phyloP scores from a whole-genome alignment of 139 green algal genomes.

The Spirogloea muscicola region DNA sequence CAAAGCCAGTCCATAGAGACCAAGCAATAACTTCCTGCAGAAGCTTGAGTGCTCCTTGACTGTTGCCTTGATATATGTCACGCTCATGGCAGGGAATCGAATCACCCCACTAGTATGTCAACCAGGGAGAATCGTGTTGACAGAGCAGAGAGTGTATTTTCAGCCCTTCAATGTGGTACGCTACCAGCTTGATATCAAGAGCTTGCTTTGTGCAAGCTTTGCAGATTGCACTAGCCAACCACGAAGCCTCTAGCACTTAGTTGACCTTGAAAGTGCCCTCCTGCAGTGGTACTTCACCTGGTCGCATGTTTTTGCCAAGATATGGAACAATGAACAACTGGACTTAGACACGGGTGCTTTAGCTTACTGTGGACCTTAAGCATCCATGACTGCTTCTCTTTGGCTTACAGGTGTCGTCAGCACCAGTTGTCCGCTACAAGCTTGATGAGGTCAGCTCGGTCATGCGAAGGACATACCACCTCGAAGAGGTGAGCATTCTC shows the following conservation, averaged over 20 bases:
- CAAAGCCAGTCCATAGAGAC: too few species aligned
- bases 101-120: constrained; percentile 56
- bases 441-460: constrained; percentile 36
- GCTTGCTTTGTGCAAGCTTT: too few species aligned
- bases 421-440: constrained; percentile 40
- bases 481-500: constrained; percentile 6
- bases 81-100: constrained; percentile 3
- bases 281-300: neutral
- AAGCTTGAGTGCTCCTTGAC: neutral
- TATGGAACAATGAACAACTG: neutral
- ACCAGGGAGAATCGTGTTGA: constrained; percentile 45
- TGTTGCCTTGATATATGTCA: neutral
- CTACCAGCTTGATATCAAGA: too few species aligned
- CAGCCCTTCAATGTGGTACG: constrained; percentile 50
- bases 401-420: constrained; percentile 23
- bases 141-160: constrained; percentile 45
- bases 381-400: neutral
- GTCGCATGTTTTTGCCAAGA: neutral
- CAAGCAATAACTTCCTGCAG: too few species aligned
- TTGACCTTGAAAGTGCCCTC: neutral
- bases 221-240: neutral
- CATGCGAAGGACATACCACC: constrained; percentile 16
- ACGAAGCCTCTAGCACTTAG: neutral
- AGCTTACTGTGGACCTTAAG: neutral
- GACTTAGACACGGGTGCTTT: neutral